Base-by-base conservation (phyloP, 495 filamentous ascomycete species). In the Aspergillus saccharolyticus region DNA sequence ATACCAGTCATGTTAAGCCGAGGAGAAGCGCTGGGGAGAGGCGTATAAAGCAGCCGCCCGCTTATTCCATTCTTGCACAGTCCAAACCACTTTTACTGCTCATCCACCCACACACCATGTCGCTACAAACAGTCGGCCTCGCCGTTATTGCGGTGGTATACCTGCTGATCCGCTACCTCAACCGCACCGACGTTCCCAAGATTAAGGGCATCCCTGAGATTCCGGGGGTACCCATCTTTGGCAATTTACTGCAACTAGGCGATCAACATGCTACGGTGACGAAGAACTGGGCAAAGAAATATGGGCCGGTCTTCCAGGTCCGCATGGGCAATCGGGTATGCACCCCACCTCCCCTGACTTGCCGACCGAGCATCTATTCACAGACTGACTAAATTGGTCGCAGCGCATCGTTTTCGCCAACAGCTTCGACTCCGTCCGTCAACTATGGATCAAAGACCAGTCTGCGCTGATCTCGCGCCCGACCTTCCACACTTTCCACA, bases 361-460 rank as follows among this genome's bases (percentile, higher is more conserved):
- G 14, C 30, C 9, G 25, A 28, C 20, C 39, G 43, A 42, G 25
- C 3, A 9, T 28, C 25, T n/a, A n/a, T n/a, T n/a, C n/a, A n/a
- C n/a, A n/a, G n/a, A 30, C 25, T 30, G 25, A 30, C 25, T 10
- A 4, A 30, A 30, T 30, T 10, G 7, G 7, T 39, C 30, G 14
- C 54, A 85, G 79, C 76, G 85, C 45, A 83, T 89, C 47, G 74
- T 89, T 0, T 86, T 88, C 60, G 85, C 85, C 48, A 89, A 89
- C 66, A 82, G 80, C 44, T 86, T 87, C 59, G 84, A 86, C 28
- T 81, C 84, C 1, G 84, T 88, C 20, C 77, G 80, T 24, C 79
- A 87, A 49, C 70, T 89, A 5, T 89, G 86, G 84, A 85, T 89
- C 60, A 86, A 82, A 44, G 85, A 89, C 56, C 83, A 86, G 63